Base-by-base conservation (phyloP, 2,329 filamentous ascomycete genomes). In the Fusarium denticulatum region DNA sequence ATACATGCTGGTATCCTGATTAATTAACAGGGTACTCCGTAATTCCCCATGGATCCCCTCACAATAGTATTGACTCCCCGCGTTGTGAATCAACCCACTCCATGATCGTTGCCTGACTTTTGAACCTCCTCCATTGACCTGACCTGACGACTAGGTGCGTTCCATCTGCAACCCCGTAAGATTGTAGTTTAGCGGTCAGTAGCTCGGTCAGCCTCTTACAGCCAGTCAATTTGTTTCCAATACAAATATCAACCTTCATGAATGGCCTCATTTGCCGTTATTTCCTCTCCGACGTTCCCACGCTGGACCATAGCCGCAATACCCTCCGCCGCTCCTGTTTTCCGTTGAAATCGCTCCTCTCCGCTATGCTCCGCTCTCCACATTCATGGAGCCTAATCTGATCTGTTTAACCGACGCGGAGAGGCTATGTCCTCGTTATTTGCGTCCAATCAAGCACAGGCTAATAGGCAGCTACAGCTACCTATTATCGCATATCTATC, bases 341-440 rank as follows among this genome's bases (percentile, higher is more conserved):
- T 52, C 61, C 63, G 36, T 67, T 62, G 28, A 28, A 40, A 47
- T 52, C 59, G 52, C 45, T 60, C 53, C 56, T 60, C 57, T 72
- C 73, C 59, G 58, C 71, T 55, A 26, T 60, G 52, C 71, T 73
- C 71, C 71, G 67, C 71, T 63, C 71, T 74, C 71, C 71, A 67
- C 71, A 71, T 67, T 73, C 58, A 60, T 60, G 67, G 34, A 55
- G 34, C 66, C 66, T 69, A 64, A 47, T 60, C 47, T 64, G 71
- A 76, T 73, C 58, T 59, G 71, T 72, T 77, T 69, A 65, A 62
- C 75, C 73, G 75, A 76, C 71, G 72, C 60, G 61, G 60, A 65
- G 56, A 63, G 67, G 64, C n/a, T 37, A 43, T 20, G 45, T 60
- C 36, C 46, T 55, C 49, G 37, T 56, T 30, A 24, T 55, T 55